These are phyloP conservation scores for Flaveria trinervia DNA, from an alignment of 129 eudicot species.

Conservation along the genomic window DNA sequence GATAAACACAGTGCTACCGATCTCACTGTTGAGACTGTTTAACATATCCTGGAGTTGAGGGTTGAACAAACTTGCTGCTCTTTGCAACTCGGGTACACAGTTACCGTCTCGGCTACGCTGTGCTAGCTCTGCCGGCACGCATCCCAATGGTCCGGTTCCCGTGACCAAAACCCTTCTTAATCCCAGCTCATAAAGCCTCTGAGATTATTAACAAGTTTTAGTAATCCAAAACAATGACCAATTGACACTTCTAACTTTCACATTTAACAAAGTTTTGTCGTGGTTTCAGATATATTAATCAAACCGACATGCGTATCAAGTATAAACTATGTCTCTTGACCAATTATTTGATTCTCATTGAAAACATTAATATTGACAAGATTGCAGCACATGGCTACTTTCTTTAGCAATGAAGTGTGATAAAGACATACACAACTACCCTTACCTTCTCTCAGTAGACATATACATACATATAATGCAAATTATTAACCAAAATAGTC, in stretches of 20 bases:
- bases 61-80: slow-evolving; percentile 56
- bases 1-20: slow-evolving; percentile 48
- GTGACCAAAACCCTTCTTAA: slow-evolving; percentile 63
- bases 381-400: slow-evolving; percentile 29
- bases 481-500: background rate
- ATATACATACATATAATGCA: too few relatives aligned
- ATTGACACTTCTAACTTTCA: too few relatives aligned
- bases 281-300: slow-evolving; percentile 9
- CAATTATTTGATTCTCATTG: slow-evolving; percentile 3
- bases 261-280: background rate
- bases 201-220: slow-evolving; percentile 5
- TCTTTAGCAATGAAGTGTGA: slow-evolving; percentile 20
- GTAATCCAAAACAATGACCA: too few relatives aligned
- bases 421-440: slow-evolving; percentile 29
- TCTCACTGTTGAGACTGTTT: slow-evolving; percentile 39
- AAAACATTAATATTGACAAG: slow-evolving; percentile 23
- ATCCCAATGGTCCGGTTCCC: slow-evolving; percentile 75
- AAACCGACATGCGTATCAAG: background rate
- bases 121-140: slow-evolving; percentile 68
- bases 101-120: slow-evolving; percentile 45
- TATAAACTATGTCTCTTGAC: background rate
- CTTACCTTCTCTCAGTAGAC: slow-evolving; percentile 9
- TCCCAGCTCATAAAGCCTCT: slow-evolving; percentile 68
- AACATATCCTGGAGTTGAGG: slow-evolving; percentile 50
- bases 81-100: slow-evolving; percentile 50